phyloP scores from a whole-genome alignment of 306 rosid genomes.

The Cucumis sativus region DNA sequence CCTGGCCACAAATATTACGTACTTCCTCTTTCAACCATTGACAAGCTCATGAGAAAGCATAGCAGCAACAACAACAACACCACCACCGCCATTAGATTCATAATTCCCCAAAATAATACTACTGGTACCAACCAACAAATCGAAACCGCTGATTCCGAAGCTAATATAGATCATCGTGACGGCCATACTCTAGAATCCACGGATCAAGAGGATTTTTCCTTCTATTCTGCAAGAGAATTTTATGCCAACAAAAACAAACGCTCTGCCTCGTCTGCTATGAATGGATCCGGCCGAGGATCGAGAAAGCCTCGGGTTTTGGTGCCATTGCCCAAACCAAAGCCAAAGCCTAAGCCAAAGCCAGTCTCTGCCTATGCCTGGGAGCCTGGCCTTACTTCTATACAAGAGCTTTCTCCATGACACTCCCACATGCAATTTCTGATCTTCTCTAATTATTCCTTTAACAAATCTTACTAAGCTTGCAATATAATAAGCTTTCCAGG shows the following conservation, averaged over 20 bases:
- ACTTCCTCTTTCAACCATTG: constrained; percentile 26
- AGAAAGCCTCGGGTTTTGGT: constrained; percentile 34
- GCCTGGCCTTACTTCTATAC: constrained; percentile 50
- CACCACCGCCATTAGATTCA: too few relatives aligned
- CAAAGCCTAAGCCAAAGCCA: constrained; percentile 15
- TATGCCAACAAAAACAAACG: neutral
- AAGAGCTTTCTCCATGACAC: constrained; percentile 42
- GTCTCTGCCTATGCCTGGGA: constrained; percentile 35
- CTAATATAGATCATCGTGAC: constrained; percentile 1
- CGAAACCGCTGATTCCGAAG: neutral
- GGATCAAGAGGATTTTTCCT: constrained; percentile 13
- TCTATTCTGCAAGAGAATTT: constrained; percentile 28
- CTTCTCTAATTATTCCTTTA: neutral
- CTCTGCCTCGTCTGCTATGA: too few relatives aligned
- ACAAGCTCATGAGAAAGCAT: constrained; percentile 38
- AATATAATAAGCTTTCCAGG: too few relatives aligned
- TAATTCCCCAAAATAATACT: too few relatives aligned
- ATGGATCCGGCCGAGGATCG: constrained; percentile 1
- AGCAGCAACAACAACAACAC: neutral
- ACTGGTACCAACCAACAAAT: too few relatives aligned
- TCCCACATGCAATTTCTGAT: neutral
- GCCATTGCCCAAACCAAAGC: constrained; percentile 30
- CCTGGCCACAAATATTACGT: constrained; percentile 59
- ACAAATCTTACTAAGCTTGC: neutral
- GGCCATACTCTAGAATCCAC: neutral